These are phyloP conservation scores for Pythium utonaiense DNA, from an alignment of 352 stramenopile genomes.

Conservation along the genomic window DNA sequence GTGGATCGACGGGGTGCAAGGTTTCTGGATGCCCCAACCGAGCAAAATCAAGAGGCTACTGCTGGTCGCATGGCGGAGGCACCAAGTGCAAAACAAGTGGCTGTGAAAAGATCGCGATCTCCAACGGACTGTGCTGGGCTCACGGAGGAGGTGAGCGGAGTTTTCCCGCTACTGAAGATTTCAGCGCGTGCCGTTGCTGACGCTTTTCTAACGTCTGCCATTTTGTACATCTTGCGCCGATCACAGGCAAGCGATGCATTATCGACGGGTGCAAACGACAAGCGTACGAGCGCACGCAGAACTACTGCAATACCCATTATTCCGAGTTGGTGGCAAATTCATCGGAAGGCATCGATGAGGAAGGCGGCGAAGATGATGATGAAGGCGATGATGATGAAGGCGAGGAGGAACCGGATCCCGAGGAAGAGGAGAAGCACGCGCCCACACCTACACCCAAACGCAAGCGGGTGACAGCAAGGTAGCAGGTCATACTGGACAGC, in stretches of 20 bases:
- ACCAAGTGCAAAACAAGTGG: slow-evolving; percentile 68
- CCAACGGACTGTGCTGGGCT: slow-evolving; percentile 71
- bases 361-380: not conserved
- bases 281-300: slow-evolving; percentile 76
- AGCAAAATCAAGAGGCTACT: slow-evolving; percentile 83
- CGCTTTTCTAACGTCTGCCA: too few relatives aligned
- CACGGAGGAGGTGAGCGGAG: slow-evolving; percentile 45
- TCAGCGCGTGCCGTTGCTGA: too few relatives aligned
- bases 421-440: slow-evolving; percentile 6
- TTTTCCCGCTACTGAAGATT: not conserved
- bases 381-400: not conserved
- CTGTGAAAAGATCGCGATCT: slow-evolving; percentile 81
- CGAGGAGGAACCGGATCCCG: not conserved
- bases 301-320: slow-evolving; percentile 71
- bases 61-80: slow-evolving; percentile 83
- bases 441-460: not conserved
- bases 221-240: too few relatives aligned
- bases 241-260: slow-evolving; percentile 58
- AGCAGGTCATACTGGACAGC: not conserved
- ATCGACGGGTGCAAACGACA: slow-evolving; percentile 66
- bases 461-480: not conserved
- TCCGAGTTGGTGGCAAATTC: slow-evolving; percentile 13
- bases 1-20: slow-evolving; percentile 72
- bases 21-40: slow-evolving; percentile 66
- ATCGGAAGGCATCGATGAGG: not conserved